Percentiles rank a stretch among this genome's conserved stretches.
phyloP scores from a whole-genome alignment of 192 early-diverging fungal genomes.

The Cetraspora pellucida region DNA sequence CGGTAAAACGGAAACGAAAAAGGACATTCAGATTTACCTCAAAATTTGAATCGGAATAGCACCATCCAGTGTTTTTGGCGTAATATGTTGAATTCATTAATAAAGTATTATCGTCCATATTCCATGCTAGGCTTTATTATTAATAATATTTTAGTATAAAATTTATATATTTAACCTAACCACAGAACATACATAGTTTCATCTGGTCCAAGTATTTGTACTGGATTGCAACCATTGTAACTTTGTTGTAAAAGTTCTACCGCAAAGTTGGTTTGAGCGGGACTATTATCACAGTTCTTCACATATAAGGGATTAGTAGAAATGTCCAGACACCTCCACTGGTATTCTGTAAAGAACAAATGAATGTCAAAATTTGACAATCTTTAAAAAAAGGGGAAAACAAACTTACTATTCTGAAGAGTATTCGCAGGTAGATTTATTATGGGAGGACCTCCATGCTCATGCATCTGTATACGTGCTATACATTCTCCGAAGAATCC shows the following conservation, averaged over 20 bases:
- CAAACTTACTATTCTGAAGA: constrained; percentile 9
- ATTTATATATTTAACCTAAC: not conserved
- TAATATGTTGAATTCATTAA: constrained; percentile 8
- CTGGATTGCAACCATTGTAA: constrained; percentile 7
- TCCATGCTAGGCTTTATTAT: not conserved
- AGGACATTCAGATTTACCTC: not conserved
- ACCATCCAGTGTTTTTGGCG: constrained; percentile 3
- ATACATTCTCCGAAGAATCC: not conserved
- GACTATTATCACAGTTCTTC: not conserved
- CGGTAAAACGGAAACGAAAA: no score
- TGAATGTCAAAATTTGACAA: not conserved
- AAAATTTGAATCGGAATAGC: constrained; percentile 19
- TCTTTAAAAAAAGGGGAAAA: no score
- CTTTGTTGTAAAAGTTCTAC: constrained; percentile 13
- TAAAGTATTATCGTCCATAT: constrained; percentile 9
- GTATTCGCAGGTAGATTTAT: not conserved
- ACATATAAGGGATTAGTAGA: constrained; percentile 2
- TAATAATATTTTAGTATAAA: not conserved
- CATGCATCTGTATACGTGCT: not conserved
- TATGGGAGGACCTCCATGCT: not conserved
- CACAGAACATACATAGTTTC: not conserved
- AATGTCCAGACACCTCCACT: constrained; percentile 18
- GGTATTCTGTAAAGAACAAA: constrained; percentile 15
- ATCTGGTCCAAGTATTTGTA: constrained; percentile 4
- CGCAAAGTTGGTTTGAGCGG: not conserved